Evolutionary conservation across 768 basidiomycete species (phyloP), one percentile per base, ranked within the genome.

Genomic region (Dentipellis fragilis): DNA sequence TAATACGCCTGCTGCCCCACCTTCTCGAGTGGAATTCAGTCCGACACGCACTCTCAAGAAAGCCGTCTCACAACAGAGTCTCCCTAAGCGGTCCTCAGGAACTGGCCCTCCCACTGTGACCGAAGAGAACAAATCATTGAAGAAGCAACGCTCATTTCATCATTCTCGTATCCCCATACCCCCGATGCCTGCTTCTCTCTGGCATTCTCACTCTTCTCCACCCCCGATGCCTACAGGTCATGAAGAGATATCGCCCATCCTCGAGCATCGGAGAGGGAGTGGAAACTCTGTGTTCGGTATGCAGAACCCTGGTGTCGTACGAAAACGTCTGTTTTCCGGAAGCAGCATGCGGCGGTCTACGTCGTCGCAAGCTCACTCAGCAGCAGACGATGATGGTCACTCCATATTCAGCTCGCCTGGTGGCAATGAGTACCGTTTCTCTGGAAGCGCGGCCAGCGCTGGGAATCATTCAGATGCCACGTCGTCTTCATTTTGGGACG

Each of bases 131-230:
- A 65, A 67, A 51, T 14, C 69, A 69, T 14, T 74, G 70, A 57
- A 83, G 60, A 72, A 84, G 65, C 82, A 83, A 64, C 79, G 78
- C 38, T 83, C 80, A n/a, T 85, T 84, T 60, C 78, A 83, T 65
- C 76, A 79, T 61, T 70, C 79, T 45, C 80, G 77, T 46, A 66
- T 79, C 12, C 77, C 80, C 38, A 65, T 81, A n/a, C 78, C 80
- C 16, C 71, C 80, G 29, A 22, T 83, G 10, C 77, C 68, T 22
- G 23, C 56, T 4, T 61, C 65, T 1, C 55, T 69, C 47, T 66
- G 67, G 29, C 67, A 69, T 38, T 52, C 54, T 16, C 38, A 29
- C 6, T 29, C 29, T 6, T 29, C 58, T 36, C 40, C 61, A 14
- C 45, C 63, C 11, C 14, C 29, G n/a, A 38, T 12, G 49, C 14